Evolutionary conservation across 2,329 filamentous ascomycete species (phyloP).

Genomic region (Botrytis deweyae): DNA sequence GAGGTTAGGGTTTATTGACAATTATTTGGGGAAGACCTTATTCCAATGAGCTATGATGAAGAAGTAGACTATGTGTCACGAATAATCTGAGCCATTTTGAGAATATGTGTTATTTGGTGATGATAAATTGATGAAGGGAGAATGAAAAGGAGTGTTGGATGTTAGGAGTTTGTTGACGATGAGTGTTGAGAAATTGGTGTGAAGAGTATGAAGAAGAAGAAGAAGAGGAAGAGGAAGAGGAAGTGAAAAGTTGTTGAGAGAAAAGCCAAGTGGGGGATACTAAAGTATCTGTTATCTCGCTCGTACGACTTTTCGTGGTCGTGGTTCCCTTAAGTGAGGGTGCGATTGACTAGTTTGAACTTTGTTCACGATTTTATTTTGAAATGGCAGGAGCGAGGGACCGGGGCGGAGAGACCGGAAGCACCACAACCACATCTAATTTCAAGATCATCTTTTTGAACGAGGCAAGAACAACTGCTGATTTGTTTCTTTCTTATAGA

Average conservation of each 20-base stretch:
- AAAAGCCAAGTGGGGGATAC: not conserved
- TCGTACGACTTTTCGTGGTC: not conserved
- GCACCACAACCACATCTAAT: not conserved
- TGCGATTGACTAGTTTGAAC: not conserved
- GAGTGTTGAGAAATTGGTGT: not conserved
- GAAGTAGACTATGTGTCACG: not conserved
- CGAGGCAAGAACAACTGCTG: not conserved
- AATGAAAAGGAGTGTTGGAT: not conserved
- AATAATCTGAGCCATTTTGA: not conserved
- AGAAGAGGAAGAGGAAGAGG: not conserved
- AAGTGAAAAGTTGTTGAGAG: not conserved
- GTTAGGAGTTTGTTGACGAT: not conserved
- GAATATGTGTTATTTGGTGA: not conserved
- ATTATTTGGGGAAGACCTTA: not conserved
- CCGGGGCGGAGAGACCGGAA: not conserved
- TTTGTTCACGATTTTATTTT: not conserved
- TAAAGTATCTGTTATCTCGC: not conserved
- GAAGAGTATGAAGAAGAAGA: not conserved
- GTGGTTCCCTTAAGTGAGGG: not conserved
- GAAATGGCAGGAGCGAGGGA: not conserved
- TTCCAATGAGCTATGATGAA: constrained; percentile 12
- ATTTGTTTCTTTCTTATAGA: not conserved
- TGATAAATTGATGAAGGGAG: not conserved
- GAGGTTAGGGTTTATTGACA: not conserved
- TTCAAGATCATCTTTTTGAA: not conserved